These are phyloP conservation scores for Aspergillus sp. DNA, from an alignment of 2,329 filamentous ascomycete species.

Conservation along the genomic window DNA sequence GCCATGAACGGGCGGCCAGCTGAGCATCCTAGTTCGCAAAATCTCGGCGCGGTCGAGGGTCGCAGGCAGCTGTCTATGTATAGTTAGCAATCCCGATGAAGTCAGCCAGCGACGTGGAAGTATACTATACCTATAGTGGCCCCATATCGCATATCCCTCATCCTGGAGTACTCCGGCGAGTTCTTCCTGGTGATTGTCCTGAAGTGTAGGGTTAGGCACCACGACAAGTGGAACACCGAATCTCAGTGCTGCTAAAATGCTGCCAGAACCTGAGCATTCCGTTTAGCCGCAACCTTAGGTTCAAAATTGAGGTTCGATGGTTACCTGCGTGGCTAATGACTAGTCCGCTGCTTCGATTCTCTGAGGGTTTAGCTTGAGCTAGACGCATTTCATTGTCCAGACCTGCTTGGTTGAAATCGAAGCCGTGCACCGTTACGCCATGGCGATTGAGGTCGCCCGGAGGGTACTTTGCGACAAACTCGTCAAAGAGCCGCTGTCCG, in stretches of 20 bases:
- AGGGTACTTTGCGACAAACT: conserved; percentile 27
- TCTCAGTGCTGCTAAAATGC: conserved; percentile 79
- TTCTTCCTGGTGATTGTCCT: conserved; percentile 90
- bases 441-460: conserved; percentile 25
- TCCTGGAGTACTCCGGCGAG: conserved; percentile 73
- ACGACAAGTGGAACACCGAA: conserved; percentile 77
- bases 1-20: conserved; percentile 53
- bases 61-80: conserved; percentile 45
- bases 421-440: conserved; percentile 58
- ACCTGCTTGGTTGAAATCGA: conserved; percentile 64
- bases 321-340: conserved; percentile 88
- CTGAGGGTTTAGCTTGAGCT: conserved; percentile 46
- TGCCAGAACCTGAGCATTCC: conserved; percentile 71
- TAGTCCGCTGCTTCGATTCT: conserved; percentile 57
- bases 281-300: not conserved
- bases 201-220: conserved; percentile 77
- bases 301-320: not conserved
- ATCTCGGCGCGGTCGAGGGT: conserved; percentile 52
- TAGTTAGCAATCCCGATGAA: not conserved
- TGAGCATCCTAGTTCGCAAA: conserved; percentile 42
- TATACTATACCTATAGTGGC: conserved; percentile 59
- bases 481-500: conserved; percentile 55
- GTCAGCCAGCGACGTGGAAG: not conserved
- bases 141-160: conserved; percentile 75
- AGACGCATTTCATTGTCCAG: conserved; percentile 60